Base-by-base conservation (phyloP, 192 early-diverging fungal genomes). In the Podila epicladia region DNA sequence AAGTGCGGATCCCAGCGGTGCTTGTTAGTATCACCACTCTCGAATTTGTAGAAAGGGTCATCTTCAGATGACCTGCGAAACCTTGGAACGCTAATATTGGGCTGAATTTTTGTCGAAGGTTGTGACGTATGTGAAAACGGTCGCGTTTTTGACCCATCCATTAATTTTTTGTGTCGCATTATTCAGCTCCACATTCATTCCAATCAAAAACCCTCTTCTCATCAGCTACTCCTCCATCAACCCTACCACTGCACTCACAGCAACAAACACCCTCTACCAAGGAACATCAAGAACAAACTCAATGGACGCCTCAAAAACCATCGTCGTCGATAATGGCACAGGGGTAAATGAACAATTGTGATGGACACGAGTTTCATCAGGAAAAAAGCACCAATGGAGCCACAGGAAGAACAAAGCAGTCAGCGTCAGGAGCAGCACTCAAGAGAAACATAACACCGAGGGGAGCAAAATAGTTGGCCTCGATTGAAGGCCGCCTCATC, bases 291-390 rank as follows among this genome's bases (percentile, higher is more conserved):
- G 15, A 65, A 65, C 38, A 65, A 65, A 11, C 37, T 9, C 24
- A 41, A 89, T 89, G 88, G 79, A 90, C 69, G 80, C 84, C 32
- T 85, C 89, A 68, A 95, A 93, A 61, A 90, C 93, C 70, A 86
- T 95, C 62, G 94, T 95, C 66, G 91, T 93, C 67, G 94, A 95
- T 86, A 93, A 94, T 84, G 94, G 94, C 75, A 95, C 94, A 49
- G 90, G 83, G 88, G 93, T 90, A 86, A 86, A 85, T 9, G 32
- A 29, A 63, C 33, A 28, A 38, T 64, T 64, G 6, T 45, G 31
- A 24, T 41, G 22, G 62, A 11, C 22, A 24, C n/a, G n/a, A 28
- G 26, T 45, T 31, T 41, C 13, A 24, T 12, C 11, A 24, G 26
- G 22, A 45, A 9, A 22, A 33, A 1, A 3, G 5, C 33, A 64